Evolutionary conservation across 1,284 basidiomycete genomes (phyloP).

Genomic region (Melampsora larici-populina): DNA sequence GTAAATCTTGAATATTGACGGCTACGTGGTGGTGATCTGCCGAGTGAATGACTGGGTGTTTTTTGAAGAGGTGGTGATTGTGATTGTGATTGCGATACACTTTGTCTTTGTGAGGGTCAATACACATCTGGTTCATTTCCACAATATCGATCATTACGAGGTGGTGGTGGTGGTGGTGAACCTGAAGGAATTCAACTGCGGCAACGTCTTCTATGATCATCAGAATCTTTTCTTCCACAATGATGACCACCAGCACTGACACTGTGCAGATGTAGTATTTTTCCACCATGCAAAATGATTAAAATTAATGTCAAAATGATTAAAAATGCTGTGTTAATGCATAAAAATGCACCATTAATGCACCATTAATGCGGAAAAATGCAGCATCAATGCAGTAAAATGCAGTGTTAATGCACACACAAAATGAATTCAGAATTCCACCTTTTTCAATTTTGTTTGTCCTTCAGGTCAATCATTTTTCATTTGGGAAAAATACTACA

Average conservation of each 20-base stretch:
- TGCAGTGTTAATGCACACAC: too few species aligned
- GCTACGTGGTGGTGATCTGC: not conserved
- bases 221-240: not conserved
- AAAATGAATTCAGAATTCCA: too few species aligned
- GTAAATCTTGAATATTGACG: not conserved
- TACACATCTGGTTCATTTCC: not conserved
- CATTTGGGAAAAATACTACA: too few species aligned
- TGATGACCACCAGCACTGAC: not conserved
- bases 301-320: too few species aligned
- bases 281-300: too few species aligned
- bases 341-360: too few species aligned
- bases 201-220: not conserved
- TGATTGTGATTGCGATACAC: not conserved
- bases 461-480: too few species aligned
- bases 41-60: not conserved
- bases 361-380: too few species aligned
- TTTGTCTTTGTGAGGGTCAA: not conserved
- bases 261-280: too few species aligned
- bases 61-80: not conserved
- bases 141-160: not conserved
- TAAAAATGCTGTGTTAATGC: too few species aligned
- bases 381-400: too few species aligned
- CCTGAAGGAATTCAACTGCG: not conserved
- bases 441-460: too few species aligned
- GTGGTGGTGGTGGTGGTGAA: not conserved